Evolutionary conservation across 352 stramenopile species (phyloP), one percentile per base, ranked within the genome.

Genomic region (Halophytophthora polymorphica): DNA sequence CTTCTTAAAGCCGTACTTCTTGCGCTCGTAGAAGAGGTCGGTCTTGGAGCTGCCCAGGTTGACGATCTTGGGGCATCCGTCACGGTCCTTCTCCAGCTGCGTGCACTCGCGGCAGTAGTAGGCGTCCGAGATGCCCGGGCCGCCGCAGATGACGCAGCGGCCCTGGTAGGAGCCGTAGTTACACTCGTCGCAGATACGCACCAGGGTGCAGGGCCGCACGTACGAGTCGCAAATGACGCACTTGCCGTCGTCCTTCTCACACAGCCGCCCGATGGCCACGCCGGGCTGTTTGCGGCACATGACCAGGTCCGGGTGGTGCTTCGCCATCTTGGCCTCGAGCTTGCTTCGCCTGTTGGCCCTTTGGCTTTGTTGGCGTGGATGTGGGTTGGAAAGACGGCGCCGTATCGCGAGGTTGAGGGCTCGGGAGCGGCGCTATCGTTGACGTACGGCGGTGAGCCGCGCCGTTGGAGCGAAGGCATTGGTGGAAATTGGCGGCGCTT

Each of bases 281-380:
- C 98, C 98, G 33, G 98, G 96, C 70, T 99, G 96, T 88, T 99
- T 99, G 57, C 98, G 90, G 83, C 98, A 99, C 95, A 99, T 99
- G 49, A 99, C 93, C 40, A 99, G 83, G 76, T 99, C 98, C 23
- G 97, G 96, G 82, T 99, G 97, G 81, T 99, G 97, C 80, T 99
- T 99, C 44, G 97, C 97, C 96, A 99, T 99, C 6, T 31, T 66
- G n/a, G n/a, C n/a, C 15, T 53, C 12, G 37, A 45, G 14, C 36
- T 41, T 41, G 49, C 42, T 56, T 48, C 47, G 22, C 18, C 7
- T 10, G 8, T 35, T 53, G 41, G 21, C 1, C 37, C 38, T 22
- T 28, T 23, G 5, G n/a, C 19, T 21, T 42, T 44, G 21, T 47
- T 58, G 53, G 36, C 49, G 22, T 50, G 49, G 50, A 40, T 19